A percentile compares a stretch with the other conserved stretches of the same genome.
Evolutionary conservation across 345 rosid species (phyloP).

Genomic region (Populus simonii): DNA sequence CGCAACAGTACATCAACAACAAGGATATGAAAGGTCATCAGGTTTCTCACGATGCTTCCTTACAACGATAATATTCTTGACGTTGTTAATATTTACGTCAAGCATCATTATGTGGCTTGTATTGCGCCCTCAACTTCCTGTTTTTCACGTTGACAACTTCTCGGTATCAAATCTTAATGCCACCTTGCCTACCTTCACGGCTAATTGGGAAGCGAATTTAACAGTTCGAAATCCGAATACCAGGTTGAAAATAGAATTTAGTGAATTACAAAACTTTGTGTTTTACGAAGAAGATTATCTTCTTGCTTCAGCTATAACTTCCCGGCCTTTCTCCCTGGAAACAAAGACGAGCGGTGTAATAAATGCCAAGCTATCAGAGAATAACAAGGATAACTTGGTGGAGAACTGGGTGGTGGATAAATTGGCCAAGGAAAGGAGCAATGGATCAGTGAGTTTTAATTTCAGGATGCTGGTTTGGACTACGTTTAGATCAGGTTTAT

Average conservation of each 20-base stretch:
- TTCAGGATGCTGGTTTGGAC: slow-evolving; percentile 28
- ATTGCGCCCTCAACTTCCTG: slow-evolving; percentile 49
- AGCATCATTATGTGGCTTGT: slow-evolving; percentile 55
- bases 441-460: slow-evolving; percentile 24
- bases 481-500: neutral
- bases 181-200: slow-evolving; percentile 28
- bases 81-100: slow-evolving; percentile 28
- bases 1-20: slow-evolving; percentile 17
- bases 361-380: neutral
- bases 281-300: slow-evolving; percentile 31
- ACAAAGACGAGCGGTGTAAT: slow-evolving; percentile 7
- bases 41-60: slow-evolving; percentile 39
- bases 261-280: slow-evolving; percentile 47
- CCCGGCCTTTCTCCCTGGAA: slow-evolving; percentile 17
- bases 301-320: slow-evolving; percentile 18
- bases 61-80: slow-evolving; percentile 30
- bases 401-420: slow-evolving; percentile 17
- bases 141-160: slow-evolving; percentile 47
- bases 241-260: slow-evolving; percentile 52
- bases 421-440: slow-evolving; percentile 22
- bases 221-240: slow-evolving; percentile 64
- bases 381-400: neutral
- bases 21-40: slow-evolving; percentile 11
- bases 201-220: slow-evolving; percentile 45
- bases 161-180: slow-evolving; percentile 51